A percentile compares a stretch with the other conserved stretches of the same genome.
phyloP scores from a whole-genome alignment of 495 filamentous ascomycete genomes.

The Talaromyces liani region DNA sequence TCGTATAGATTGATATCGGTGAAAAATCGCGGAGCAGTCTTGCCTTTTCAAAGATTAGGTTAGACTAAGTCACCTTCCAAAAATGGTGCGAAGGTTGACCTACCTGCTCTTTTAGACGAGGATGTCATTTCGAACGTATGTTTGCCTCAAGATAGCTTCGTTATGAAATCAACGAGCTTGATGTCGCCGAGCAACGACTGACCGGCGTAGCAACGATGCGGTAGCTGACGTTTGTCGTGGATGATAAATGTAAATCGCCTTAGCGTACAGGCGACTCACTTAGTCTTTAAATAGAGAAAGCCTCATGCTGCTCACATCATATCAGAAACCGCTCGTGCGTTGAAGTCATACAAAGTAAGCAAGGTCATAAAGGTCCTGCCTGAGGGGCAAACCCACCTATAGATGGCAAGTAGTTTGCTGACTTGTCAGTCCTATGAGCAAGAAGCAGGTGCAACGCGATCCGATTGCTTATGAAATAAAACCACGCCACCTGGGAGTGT shows the following conservation, averaged over 20 bases:
- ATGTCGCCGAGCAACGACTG: not conserved
- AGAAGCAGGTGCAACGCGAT: not conserved
- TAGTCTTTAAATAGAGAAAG: not conserved
- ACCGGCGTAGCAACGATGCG: not conserved
- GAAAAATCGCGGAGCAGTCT: slow-evolving; percentile 54
- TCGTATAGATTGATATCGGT: slow-evolving; percentile 53
- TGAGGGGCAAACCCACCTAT: slow-evolving; percentile 5
- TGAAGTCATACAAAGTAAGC: not conserved
- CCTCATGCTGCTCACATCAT: not conserved
- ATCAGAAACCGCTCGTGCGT: not conserved
- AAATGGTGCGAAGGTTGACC: not conserved
- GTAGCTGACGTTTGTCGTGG: not conserved
- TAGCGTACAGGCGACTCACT: not conserved
- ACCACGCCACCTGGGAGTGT: not conserved
- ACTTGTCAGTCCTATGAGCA: not conserved
- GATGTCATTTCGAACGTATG: not conserved
- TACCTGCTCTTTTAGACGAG: slow-evolving; percentile 3
- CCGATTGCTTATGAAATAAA: not conserved
- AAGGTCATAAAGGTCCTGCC: not conserved
- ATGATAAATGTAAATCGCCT: not conserved
- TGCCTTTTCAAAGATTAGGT: slow-evolving; percentile 32
- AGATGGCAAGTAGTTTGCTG: not conserved
- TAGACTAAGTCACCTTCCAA: no score
- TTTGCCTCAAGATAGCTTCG: not conserved
- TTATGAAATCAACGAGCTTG: not conserved